phyloP scores from a whole-genome alignment of 2,329 filamentous ascomycete species.

The Meredithiella fracta region DNA sequence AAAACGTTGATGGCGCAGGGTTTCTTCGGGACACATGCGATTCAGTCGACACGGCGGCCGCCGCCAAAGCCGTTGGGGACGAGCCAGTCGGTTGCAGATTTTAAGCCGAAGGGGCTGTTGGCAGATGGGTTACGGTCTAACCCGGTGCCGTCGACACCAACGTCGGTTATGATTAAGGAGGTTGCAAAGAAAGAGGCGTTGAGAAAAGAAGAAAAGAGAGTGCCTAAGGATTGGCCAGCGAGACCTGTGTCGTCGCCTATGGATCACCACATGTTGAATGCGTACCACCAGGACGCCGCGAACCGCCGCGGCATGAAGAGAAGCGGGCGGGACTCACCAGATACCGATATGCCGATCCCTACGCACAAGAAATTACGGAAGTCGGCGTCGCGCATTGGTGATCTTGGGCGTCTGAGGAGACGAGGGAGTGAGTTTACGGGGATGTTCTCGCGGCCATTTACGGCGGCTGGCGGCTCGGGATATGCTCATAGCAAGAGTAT shows the following conservation, averaged over 20 bases:
- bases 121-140: constrained; percentile 11
- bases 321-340: constrained; percentile 23
- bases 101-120: constrained; percentile 8
- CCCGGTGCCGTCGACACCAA: constrained; percentile 13
- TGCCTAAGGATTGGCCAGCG: not conserved
- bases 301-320: constrained; percentile 35
- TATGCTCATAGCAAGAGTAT: constrained; percentile 11
- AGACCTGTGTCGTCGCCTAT: constrained; percentile 17
- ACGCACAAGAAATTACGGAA: constrained; percentile 36
- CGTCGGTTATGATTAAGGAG: constrained; percentile 3
- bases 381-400: constrained; percentile 28
- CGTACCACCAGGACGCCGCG: constrained; percentile 9
- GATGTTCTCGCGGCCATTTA: not conserved
- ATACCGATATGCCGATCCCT: constrained; percentile 18
- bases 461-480: constrained; percentile 14
- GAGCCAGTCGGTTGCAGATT: constrained; percentile 12
- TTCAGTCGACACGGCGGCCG: constrained; percentile 37
- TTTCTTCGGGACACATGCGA: constrained; percentile 42
- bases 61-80: constrained; percentile 16
- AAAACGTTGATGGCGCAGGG: constrained; percentile 38
- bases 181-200: too few relatives aligned
- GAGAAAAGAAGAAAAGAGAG: too few relatives aligned
- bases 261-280: constrained; percentile 7
- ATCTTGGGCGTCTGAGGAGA: constrained; percentile 24
- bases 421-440: constrained; percentile 15